Evolutionary conservation across 805 yeast species (phyloP).

Genomic region (Cyberlindnera saturnus): DNA sequence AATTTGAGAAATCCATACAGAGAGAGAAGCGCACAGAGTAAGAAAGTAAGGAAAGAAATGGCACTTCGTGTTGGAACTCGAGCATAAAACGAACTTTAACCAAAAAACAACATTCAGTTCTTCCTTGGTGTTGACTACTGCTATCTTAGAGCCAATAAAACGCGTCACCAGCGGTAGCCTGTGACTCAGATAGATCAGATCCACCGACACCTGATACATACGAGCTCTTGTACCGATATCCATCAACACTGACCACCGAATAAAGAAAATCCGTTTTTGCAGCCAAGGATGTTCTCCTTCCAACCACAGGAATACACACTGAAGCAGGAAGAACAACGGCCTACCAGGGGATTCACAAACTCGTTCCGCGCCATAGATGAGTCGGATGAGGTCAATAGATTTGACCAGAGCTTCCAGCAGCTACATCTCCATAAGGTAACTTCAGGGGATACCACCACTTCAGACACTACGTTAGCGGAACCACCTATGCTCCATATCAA

Average conservation of each 20-base stretch:
- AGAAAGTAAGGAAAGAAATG: too few relatives aligned
- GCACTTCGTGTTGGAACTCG: too few relatives aligned
- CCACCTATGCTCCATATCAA: conserved; percentile 11
- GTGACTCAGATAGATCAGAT: too few relatives aligned
- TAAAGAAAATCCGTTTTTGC: neutral
- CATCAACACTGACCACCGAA: neutral
- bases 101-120: too few relatives aligned
- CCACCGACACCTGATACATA: too few relatives aligned
- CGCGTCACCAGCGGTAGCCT: too few relatives aligned
- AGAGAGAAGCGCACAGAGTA: too few relatives aligned
- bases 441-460: conserved; percentile 10
- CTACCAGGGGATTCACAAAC: neutral
- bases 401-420: neutral
- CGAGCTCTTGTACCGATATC: neutral
- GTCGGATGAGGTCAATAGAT: conserved; percentile 1
- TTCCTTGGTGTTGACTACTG: too few relatives aligned
- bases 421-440: conserved; percentile 3
- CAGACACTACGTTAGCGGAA: conserved; percentile 9
- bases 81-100: too few relatives aligned
- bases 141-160: too few relatives aligned
- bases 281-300: conserved; percentile 1
- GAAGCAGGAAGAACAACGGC: neutral
- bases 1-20: too few relatives aligned
- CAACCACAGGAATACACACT: conserved; percentile 2
- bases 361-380: conserved; percentile 8